A percentile compares a stretch with the other conserved stretches of the same genome.
These are phyloP conservation scores for Manihot esculenta DNA, from an alignment of 441 rosid species.

Conservation along the genomic window DNA sequence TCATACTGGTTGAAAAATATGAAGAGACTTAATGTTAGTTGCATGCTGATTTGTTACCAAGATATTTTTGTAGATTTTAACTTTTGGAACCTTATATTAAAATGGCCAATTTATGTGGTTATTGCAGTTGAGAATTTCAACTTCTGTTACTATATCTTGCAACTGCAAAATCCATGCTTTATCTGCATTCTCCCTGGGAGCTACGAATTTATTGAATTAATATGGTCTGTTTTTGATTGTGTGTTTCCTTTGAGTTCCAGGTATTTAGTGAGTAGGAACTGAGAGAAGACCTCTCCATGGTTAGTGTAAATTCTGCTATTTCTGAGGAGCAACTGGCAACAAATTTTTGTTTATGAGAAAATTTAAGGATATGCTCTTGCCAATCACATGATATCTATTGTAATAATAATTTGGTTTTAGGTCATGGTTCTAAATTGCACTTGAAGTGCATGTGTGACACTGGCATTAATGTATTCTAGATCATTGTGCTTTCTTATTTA, in stretches of 20 bases:
- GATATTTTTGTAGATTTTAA: neutral
- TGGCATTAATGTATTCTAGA: neutral
- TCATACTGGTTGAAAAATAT: too few relatives aligned
- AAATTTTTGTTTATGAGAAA: constrained; percentile 11
- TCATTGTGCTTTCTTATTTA: constrained; percentile 10
- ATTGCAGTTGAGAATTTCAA: neutral
- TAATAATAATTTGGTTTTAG: constrained; percentile 12
- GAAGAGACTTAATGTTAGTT: neutral
- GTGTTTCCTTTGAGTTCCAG: neutral
- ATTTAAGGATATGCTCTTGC: neutral
- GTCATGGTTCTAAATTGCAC: constrained; percentile 17
- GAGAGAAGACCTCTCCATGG: neutral
- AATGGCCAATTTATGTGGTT: neutral
- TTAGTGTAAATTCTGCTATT: neutral
- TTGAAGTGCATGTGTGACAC: neutral
- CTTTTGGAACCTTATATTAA: constrained; percentile 7
- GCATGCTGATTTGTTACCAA: neutral
- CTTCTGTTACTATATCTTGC: neutral
- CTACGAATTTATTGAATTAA: neutral
- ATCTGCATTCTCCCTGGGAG: neutral
- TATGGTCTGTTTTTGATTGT: neutral
- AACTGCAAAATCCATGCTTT: neutral
- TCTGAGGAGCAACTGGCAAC: constrained; percentile 11
- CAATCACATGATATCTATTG: neutral
- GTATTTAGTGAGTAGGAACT: neutral